phyloP scores from a whole-genome alignment of 2,329 filamentous ascomycete species.

The Aspergillus tanneri region DNA sequence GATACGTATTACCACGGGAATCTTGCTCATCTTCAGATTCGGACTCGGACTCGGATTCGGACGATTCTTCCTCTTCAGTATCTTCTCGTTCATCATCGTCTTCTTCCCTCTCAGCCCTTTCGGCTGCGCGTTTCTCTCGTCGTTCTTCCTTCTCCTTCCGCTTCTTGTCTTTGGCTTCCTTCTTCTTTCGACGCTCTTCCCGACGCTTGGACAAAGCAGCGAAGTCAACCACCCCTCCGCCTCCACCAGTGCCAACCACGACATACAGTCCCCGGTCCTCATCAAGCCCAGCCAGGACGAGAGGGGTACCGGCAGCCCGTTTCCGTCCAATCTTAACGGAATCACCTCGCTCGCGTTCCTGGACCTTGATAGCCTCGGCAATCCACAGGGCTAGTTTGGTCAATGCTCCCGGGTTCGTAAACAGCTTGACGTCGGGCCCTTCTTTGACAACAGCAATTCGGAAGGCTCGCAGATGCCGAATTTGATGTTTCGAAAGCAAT shows the following conservation, averaged over 20 bases:
- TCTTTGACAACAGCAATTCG: conserved; percentile 96
- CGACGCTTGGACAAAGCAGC: conserved; percentile 67
- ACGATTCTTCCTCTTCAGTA: conserved; percentile 57
- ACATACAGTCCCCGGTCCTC: conserved; percentile 85
- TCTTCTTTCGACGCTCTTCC: conserved; percentile 62
- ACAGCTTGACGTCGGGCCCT: conserved; percentile 84
- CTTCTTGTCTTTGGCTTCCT: conserved; percentile 62
- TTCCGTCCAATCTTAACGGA: conserved; percentile 52
- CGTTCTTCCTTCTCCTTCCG: conserved; percentile 65
- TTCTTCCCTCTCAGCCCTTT: conserved; percentile 51
- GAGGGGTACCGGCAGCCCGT: conserved; percentile 63
- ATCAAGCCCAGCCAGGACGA: conserved; percentile 87
- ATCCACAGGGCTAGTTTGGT: conserved; percentile 95
- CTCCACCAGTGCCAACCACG: conserved; percentile 88
- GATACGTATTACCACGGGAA: conserved; percentile 59
- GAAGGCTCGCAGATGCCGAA: conserved; percentile 87
- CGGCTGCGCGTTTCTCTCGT: conserved; percentile 57
- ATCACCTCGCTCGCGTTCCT: conserved; percentile 79
- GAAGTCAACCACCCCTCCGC: conserved; percentile 69
- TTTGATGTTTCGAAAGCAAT: conserved; percentile 88
- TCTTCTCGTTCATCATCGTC: conserved; percentile 61
- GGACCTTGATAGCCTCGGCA: conserved; percentile 84
- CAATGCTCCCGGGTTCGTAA: conserved; percentile 87
- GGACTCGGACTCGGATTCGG: conserved; percentile 49
- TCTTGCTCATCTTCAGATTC: conserved; percentile 58